Conservation (phyloP, 768 basidiomycete species). For the Boletus insuetus region DNA sequence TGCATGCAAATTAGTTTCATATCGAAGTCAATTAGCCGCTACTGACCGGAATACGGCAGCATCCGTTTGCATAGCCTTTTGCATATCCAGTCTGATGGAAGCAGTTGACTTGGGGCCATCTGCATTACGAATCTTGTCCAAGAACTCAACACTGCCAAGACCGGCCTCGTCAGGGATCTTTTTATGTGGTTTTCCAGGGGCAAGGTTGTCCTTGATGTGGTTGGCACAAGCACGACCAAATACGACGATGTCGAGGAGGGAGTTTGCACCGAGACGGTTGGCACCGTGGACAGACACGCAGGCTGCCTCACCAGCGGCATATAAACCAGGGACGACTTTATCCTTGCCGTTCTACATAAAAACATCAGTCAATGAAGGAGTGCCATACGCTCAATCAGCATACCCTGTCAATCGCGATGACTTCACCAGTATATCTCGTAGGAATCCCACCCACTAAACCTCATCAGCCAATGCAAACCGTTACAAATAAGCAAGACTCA, state of each 20-base stretch:
- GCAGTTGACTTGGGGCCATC: slow-evolving; percentile 84
- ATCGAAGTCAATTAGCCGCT: background rate
- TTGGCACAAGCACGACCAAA: slow-evolving; percentile 99
- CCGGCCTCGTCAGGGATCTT: slow-evolving; percentile 84
- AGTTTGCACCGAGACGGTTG: slow-evolving; percentile 99
- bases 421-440: slow-evolving; percentile 97
- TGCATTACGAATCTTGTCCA: slow-evolving; percentile 85
- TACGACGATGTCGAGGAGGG: slow-evolving; percentile 96
- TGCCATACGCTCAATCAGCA: background rate
- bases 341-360: slow-evolving; percentile 72
- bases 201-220: slow-evolving; percentile 90
- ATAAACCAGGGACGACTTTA: slow-evolving; percentile 91
- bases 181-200: slow-evolving; percentile 90
- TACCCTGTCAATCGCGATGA: slow-evolving; percentile 76
- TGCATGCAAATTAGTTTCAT: slow-evolving; percentile 2
- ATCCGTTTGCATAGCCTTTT: slow-evolving; percentile 98
- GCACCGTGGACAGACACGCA: slow-evolving; percentile 99
- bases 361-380: background rate
- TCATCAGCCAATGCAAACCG: slow-evolving; percentile 11
- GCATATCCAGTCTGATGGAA: slow-evolving; percentile 91
- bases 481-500: slow-evolving; percentile 40
- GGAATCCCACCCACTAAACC: slow-evolving; percentile 96
- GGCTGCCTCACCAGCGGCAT: slow-evolving; percentile 98
- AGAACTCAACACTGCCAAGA: slow-evolving; percentile 74
- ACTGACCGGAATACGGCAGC: slow-evolving; percentile 91